A percentile compares a stretch with the other conserved stretches of the same genome.
Conservation (phyloP, 2,329 filamentous ascomycete species). For the Aspergillus ruber region DNA sequence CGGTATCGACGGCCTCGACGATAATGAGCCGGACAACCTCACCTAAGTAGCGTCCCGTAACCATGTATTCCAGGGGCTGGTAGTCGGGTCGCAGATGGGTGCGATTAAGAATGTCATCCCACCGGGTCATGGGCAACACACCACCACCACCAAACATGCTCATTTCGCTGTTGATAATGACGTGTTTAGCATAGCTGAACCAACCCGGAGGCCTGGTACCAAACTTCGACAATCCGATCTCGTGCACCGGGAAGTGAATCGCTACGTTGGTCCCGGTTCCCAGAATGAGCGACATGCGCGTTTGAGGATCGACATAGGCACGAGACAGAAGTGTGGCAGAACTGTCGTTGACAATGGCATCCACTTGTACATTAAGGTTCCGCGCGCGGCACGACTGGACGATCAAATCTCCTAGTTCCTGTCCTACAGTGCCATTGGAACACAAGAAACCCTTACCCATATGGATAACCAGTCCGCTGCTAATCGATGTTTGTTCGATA, state of each 20-base stretch:
- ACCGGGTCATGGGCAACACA: constrained; percentile 53
- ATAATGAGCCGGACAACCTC: constrained; percentile 58
- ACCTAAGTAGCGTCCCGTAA: constrained; percentile 58
- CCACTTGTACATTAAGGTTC: constrained; percentile 52
- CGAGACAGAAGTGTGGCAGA: constrained; percentile 56
- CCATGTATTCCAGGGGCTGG: constrained; percentile 60
- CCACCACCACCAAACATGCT: constrained; percentile 57
- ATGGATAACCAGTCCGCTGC: constrained; percentile 50
- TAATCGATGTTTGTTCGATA: constrained; percentile 57
- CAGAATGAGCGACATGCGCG: constrained; percentile 58
- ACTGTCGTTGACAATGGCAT: constrained; percentile 60
- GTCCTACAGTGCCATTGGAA: constrained; percentile 52
- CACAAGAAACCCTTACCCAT: constrained; percentile 63
- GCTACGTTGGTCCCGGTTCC: constrained; percentile 61
- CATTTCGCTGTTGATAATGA: constrained; percentile 60
- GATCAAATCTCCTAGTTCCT: constrained; percentile 55
- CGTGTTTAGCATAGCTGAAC: constrained; percentile 52
- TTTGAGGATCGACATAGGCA: constrained; percentile 55
- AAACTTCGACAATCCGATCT: constrained; percentile 52
- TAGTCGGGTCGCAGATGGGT: constrained; percentile 55
- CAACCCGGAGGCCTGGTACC: constrained; percentile 49
- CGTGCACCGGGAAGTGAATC: constrained; percentile 53
- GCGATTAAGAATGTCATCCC: constrained; percentile 56
- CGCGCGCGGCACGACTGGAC: constrained; percentile 51
- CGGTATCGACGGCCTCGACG: constrained; percentile 52